Evolutionary conservation across 2,329 filamentous ascomycete species (phyloP).

Genomic region (Aspergillus tamarii): DNA sequence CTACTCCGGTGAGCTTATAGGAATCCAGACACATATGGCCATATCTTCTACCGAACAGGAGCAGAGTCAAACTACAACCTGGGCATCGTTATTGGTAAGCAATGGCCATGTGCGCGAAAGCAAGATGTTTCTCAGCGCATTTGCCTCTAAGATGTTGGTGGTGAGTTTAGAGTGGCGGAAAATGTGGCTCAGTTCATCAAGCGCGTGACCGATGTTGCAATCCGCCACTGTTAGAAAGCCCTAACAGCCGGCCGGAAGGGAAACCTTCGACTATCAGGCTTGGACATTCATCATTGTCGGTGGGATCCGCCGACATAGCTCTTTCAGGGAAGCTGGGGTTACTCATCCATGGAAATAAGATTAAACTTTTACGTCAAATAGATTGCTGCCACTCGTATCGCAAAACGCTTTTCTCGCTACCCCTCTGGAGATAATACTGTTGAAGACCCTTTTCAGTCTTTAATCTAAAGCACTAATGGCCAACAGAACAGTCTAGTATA

Average conservation of each 20-base stretch:
- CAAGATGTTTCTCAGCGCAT: background rate
- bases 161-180: background rate
- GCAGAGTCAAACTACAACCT: background rate
- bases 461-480: background rate
- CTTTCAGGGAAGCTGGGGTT: no score
- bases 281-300: no score
- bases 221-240: background rate
- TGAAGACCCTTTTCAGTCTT: no score
- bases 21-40: background rate
- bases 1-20: background rate
- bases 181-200: background rate
- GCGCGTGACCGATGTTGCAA: background rate
- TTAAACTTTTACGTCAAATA: no score
- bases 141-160: background rate
- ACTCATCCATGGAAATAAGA: no score
- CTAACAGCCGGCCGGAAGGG: no score
- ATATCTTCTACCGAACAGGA: background rate
- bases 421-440: no score
- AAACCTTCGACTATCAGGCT: no score
- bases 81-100: background rate
- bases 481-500: background rate
- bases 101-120: background rate
- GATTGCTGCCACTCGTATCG: no score
- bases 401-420: no score
- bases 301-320: no score